A percentile compares a stretch with the other conserved stretches of the same genome.
Conservation (phyloP, 208 protist genomes). For the Phytomonas sp. region DNA sequence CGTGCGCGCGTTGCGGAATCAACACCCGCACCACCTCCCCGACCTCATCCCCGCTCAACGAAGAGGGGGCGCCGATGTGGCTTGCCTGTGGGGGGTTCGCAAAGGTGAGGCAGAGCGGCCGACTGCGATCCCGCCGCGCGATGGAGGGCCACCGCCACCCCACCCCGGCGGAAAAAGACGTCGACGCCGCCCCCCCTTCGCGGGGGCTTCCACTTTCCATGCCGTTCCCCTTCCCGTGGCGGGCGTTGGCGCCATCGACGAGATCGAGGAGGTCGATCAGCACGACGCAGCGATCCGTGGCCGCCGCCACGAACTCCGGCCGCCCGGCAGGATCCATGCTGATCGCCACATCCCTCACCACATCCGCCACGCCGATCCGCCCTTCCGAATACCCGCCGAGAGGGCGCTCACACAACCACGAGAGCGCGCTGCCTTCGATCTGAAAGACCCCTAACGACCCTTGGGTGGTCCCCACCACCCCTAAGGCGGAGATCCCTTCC, state of each 20-base stretch:
- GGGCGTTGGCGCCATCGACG: no score
- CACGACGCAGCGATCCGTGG: constrained; percentile 31
- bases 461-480: constrained; percentile 43
- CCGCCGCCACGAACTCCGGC: constrained; percentile 45
- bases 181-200: neutral
- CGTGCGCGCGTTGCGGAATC: constrained; percentile 36
- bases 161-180: neutral
- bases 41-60: constrained; percentile 24
- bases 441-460: constrained; percentile 44
- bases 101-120: constrained; percentile 23
- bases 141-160: neutral
- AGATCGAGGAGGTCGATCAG: constrained; percentile 29
- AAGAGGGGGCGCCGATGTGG: no score
- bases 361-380: constrained; percentile 21
- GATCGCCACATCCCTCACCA: constrained; percentile 35
- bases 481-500: constrained; percentile 26
- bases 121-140: constrained; percentile 6
- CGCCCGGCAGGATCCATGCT: constrained; percentile 51
- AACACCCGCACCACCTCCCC: constrained; percentile 51
- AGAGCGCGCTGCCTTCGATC: constrained; percentile 24
- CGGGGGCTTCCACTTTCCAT: no score
- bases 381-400: constrained; percentile 24
- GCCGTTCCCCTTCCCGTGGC: neutral
- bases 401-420: constrained; percentile 25
- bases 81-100: no score